Base-by-base conservation (phyloP, 805 yeast species). In the Komagataella mondaviorum region DNA sequence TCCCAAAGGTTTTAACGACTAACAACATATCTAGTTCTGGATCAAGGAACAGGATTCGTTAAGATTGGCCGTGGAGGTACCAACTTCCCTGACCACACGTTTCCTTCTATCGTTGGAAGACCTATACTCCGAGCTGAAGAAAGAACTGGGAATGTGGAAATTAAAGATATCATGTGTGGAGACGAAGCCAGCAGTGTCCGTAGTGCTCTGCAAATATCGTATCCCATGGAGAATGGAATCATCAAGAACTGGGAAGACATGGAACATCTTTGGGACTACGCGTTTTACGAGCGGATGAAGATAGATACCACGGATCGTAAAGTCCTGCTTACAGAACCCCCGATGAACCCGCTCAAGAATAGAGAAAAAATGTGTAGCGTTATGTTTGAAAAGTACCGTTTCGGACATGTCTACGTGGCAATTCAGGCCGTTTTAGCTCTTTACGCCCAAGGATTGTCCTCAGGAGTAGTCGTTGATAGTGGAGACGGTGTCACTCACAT, bases 401-500 rank as follows among this genome's bases (percentile, higher is more conserved):
- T 89, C 65, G 88, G 91, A 44, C 96, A 96, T 17, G 95, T 90
- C 7, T 90, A 91, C 59, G 96, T 90, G 48, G 96, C 96, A 18
- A 88, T 88, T 62, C 97, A 91, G 72, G 98, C 98, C 3, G 99
- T 93, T n/a, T 76, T 93, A 62, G 98, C 98, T 0, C 76, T 93
- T 52, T 93, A 93, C 60, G 98, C 98, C 1, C 98, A 93, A 70
- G 98, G 98, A 55, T 76, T 91, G 59, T 84, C 95, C 23, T 86
- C 96, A 0, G 99, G 99, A 60, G 98, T 93, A 17, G 99, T 93
- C 53, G 98, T 93, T 20, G 99, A 93, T 68, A 88, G 96, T 3
- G 99, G 99, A 63, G 98, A 90, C 66, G 98, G 98, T 70, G 99
- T 91, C 48, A 93, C 99, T 3, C 99, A 93, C 65, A 85, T 93